Conservation (phyloP, 495 filamentous ascomycete species). For the Penicillium pancosmium region DNA sequence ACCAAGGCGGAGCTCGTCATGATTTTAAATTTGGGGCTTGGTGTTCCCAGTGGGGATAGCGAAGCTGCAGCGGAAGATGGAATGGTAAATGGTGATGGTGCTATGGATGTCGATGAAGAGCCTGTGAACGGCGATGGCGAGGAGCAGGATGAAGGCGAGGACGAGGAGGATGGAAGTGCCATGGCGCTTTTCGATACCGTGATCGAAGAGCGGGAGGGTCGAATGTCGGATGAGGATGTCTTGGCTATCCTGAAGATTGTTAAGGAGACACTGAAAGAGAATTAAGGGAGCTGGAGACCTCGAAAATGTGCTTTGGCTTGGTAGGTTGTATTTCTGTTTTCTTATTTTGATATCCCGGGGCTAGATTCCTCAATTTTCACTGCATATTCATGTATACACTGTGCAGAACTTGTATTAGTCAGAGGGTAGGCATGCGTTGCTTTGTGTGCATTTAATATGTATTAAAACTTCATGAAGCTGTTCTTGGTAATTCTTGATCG, state of each 20-base stretch:
- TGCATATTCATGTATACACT: not conserved
- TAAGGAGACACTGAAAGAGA: constrained; percentile 34
- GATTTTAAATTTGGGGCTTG: constrained; percentile 62
- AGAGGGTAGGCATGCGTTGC: too few species aligned
- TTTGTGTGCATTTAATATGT: too few species aligned
- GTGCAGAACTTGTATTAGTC: too few species aligned
- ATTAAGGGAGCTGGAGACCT: constrained; percentile 15
- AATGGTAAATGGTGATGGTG: constrained; percentile 22
- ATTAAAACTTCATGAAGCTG: too few species aligned
- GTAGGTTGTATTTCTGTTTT: not conserved
- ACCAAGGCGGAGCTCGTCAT: constrained; percentile 67
- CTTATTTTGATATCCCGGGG: constrained; percentile 17
- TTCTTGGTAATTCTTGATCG: too few species aligned
- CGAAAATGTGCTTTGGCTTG: not conserved
- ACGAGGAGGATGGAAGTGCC: constrained; percentile 39
- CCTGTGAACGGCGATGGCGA: constrained; percentile 26
- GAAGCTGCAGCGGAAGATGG: constrained; percentile 18
- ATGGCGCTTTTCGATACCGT: constrained; percentile 45
- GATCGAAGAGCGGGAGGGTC: constrained; percentile 48
- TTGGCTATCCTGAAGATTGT: constrained; percentile 38
- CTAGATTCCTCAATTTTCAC: not conserved
- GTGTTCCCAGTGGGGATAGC: constrained; percentile 18
- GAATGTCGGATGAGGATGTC: constrained; percentile 43
- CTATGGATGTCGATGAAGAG: constrained; percentile 30
- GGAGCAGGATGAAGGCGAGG: constrained; percentile 24